Base-by-base conservation (phyloP, 2,329 filamentous ascomycete genomes). In the Ilyonectria destructans region DNA sequence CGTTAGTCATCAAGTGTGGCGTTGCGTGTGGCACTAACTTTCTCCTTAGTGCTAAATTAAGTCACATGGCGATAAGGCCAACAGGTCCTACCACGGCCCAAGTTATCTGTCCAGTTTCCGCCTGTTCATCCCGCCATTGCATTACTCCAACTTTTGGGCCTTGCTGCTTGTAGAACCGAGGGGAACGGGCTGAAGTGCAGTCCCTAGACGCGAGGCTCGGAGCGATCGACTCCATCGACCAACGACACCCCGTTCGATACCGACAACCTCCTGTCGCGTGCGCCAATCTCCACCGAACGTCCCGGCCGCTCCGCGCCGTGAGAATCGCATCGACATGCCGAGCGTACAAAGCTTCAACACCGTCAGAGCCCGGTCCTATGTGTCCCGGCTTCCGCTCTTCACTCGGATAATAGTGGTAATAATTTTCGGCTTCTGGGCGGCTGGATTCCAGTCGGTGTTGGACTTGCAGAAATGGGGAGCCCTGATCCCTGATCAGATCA, bases 371-470 rank as follows among this genome's bases (percentile, higher is more conserved):
- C 92, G 94, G 72, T 93, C 93, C 9, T 98, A 97, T 80, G 77
- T 97, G 72, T 86, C 93, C 68, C 91, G 95, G 56, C 86, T 98
- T n/a, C 96, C 96, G 40, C 86, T 98, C 1, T 95, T 96, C 79
- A 98, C 96, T 29, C 90, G 95, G 58, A 81, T 88, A 19, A 87
- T 95, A 15, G 80, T 95, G 21, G 77, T 90, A 4, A 82, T 91
- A 51, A 93, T 97, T 65, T 77, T 92, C 35, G 69, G 67, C 4
- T 72, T 79, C 49, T 97, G 92, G 90, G 75, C 94, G 40, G 84
- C 91, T 7, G 87, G 91, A 51, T 80, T 95, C 45, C 91, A 93
- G 75, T 86, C 89, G 17, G 83, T 91, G 9, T 95, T 92, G 90
- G 88, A 92, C 79, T 80, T 97, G 61, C 85, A 88, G 76, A 85